Base-by-base conservation (phyloP, 768 basidiomycete genomes). In the Mycena galericulata region DNA sequence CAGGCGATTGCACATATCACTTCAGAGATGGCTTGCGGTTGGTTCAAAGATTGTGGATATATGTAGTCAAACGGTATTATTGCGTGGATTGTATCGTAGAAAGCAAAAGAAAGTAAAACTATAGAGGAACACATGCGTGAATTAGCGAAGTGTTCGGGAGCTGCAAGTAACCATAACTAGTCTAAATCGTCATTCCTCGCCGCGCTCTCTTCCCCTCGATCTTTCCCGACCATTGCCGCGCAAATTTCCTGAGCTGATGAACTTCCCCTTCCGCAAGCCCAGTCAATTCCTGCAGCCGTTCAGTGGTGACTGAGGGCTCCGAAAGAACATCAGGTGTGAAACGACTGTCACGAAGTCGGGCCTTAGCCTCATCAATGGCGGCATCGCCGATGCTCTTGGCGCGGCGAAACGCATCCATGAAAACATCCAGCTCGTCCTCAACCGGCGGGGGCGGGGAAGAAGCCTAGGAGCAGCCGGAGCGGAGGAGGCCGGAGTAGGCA, bases 41-140 rank as follows among this genome's bases (percentile, higher is more conserved):
- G 70, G 72, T 59, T 73, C 49, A 43, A 20, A 32, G 71, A 73
- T 30, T 72, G 63, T 32, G 70, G 70, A 11, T 73, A 71, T 29
- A 61, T 61, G 36, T 63, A 29, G 36, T 41, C 36, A 59, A 18
- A 60, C 29, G n/a, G 3, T 41, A 41, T 34, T 40, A 62, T 41
- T 30, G 20, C 7, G 45, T 47, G 20, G 12, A 36, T 7, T 36
- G 34, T 51, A 38, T 2, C 2, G 49, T 49, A 26, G 22, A 29
- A 22, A 34, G 14, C 26, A 20, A 43, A 34, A 17, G 45, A 41
- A 62, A 54, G 14, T 63, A 54, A 41, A 62, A 54, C 22, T 63
- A 54, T 56, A 63, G 62, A 56, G 24, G 50, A 54, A 41, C 47
- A 58, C 57, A 0, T 20, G 20, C 57, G 12, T 60, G 36, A 40